These are phyloP conservation scores for Fragosphaeria purpurea DNA, from an alignment of 2,329 filamentous ascomycete genomes.

Conservation along the genomic window DNA sequence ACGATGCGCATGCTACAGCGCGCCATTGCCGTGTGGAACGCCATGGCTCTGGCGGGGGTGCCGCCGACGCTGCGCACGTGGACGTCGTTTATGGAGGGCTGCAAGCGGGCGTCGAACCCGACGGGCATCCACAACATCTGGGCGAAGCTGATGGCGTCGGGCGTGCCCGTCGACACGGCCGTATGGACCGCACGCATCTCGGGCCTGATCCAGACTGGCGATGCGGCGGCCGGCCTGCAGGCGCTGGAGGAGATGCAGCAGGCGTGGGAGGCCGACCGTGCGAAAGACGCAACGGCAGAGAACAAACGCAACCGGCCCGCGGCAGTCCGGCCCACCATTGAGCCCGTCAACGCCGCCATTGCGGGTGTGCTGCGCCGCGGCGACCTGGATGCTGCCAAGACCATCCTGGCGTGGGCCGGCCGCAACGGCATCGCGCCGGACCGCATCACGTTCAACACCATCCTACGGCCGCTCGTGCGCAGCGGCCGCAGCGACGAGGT, in stretches of 20 bases:
- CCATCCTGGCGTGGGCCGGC: conserved; percentile 50
- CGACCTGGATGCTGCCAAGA: conserved; percentile 38
- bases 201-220: conserved; percentile 48
- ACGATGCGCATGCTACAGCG: conserved; percentile 19
- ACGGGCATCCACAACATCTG: conserved; percentile 57
- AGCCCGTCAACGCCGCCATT: conserved; percentile 60
- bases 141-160: conserved; percentile 48
- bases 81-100: conserved; percentile 64
- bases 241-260: conserved; percentile 57
- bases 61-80: conserved; percentile 56
- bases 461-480: conserved; percentile 52
- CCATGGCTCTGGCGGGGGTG: conserved; percentile 38
- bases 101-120: conserved; percentile 47
- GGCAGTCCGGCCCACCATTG: conserved; percentile 49
- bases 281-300: conserved; percentile 2
- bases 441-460: conserved; percentile 55
- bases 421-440: conserved; percentile 45
- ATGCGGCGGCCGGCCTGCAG: conserved; percentile 45
- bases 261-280: conserved; percentile 38
- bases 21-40: conserved; percentile 25
- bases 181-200: conserved; percentile 65
- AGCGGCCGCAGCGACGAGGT: conserved; percentile 37
- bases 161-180: conserved; percentile 48
- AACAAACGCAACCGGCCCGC: neutral
- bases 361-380: conserved; percentile 46